These are phyloP conservation scores for Suillus clintonianus DNA, from an alignment of 768 basidiomycete species.

Conservation along the genomic window DNA sequence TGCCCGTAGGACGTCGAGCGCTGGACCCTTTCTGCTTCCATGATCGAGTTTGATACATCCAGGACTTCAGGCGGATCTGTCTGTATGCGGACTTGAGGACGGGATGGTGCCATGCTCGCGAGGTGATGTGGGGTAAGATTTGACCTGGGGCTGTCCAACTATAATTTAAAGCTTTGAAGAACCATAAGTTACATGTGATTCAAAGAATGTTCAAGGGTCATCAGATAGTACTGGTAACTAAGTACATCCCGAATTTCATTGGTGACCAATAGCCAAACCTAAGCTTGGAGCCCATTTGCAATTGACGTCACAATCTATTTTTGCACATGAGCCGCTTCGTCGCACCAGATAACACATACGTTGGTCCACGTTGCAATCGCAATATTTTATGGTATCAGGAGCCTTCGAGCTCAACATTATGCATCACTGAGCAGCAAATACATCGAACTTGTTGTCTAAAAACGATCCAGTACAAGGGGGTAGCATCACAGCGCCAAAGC, in stretches of 20 bases:
- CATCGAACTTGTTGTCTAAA: not conserved
- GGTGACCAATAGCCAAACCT: too few relatives aligned
- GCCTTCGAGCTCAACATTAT: not conserved
- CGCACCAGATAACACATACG: too few relatives aligned
- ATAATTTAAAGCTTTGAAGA: too few relatives aligned
- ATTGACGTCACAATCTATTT: too few relatives aligned
- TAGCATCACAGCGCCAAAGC: not conserved
- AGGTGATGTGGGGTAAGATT: not conserved
- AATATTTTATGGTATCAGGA: too few relatives aligned
- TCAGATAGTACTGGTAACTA: too few relatives aligned
- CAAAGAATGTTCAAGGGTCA: not conserved
- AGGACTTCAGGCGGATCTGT: not conserved
- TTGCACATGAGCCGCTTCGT: too few relatives aligned
- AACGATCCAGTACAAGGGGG: not conserved
- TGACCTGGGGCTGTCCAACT: not conserved
- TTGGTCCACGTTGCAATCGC: too few relatives aligned
- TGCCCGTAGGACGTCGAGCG: not conserved
- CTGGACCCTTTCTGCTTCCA: not conserved
- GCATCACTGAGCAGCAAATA: not conserved
- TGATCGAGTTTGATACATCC: too few relatives aligned
- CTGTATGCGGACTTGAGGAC: conserved; percentile 3
- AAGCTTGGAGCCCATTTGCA: too few relatives aligned
- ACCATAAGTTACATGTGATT: not conserved
- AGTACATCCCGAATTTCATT: not conserved
- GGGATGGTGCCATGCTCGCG: not conserved